Percentiles rank a stretch among this genome's conserved stretches.
These are phyloP conservation scores for Camellia granthamiana DNA, from an alignment of 148 eudicot genomes.

Conservation along the genomic window DNA sequence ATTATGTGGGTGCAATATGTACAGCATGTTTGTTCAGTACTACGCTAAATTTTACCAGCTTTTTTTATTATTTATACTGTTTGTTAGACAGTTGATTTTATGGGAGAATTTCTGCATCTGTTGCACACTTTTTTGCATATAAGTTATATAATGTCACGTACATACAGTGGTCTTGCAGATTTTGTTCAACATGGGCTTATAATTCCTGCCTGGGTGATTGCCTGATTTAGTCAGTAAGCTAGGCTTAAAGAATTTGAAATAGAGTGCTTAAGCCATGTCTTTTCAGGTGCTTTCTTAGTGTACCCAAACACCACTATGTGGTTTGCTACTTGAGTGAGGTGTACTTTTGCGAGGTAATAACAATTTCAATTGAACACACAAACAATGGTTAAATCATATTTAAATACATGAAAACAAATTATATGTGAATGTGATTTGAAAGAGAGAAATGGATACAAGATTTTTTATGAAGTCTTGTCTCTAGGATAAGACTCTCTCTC, in stretches of 20 bases:
- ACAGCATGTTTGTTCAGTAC: background rate
- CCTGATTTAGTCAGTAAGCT: background rate
- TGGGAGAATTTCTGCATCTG: background rate
- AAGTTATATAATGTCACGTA: background rate
- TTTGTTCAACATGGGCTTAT: too few relatives aligned
- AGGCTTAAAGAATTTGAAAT: background rate
- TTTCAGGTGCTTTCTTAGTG: background rate
- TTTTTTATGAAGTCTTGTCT: background rate
- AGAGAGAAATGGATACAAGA: background rate
- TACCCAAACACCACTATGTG: conserved; percentile 3
- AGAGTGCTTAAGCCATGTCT: background rate
- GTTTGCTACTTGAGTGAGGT: background rate
- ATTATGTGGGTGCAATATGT: background rate
- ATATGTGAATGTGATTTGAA: background rate
- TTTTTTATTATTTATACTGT: background rate
- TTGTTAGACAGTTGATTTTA: too few relatives aligned
- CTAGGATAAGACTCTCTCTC: background rate
- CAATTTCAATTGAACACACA: background rate
- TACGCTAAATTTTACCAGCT: background rate
- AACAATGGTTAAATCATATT: background rate
- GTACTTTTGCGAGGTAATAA: background rate
- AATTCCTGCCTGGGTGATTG: background rate
- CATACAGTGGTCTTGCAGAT: background rate
- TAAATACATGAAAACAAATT: background rate
- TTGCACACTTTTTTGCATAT: too few relatives aligned